Percentiles rank a stretch among this genome's conserved stretches.
phyloP scores from a whole-genome alignment of 2,329 filamentous ascomycete genomes.

The Periconia macrospinosa region DNA sequence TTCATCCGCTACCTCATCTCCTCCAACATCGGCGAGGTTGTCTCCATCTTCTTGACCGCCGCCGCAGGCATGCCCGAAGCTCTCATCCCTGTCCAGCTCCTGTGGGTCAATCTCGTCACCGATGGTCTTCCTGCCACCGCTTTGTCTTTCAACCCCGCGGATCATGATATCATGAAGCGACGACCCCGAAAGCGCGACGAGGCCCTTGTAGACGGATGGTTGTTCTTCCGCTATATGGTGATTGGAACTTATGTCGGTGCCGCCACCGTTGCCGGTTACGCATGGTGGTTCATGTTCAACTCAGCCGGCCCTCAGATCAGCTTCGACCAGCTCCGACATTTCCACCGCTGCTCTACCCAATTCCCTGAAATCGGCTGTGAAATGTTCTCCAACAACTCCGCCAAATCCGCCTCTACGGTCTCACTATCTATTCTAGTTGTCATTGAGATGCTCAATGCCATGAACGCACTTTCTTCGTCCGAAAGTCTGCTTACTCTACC shows the following conservation, averaged over 20 bases:
- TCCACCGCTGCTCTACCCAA: slow-evolving; percentile 85
- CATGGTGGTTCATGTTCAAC: slow-evolving; percentile 99
- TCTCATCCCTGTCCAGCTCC: slow-evolving; percentile 91
- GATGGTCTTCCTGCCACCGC: slow-evolving; percentile 96
- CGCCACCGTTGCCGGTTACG: slow-evolving; percentile 94
- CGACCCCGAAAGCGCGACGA: slow-evolving; percentile 91
- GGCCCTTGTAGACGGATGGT: slow-evolving; percentile 87
- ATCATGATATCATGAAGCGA: slow-evolving; percentile 96
- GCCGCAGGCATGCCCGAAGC: slow-evolving; percentile 97
- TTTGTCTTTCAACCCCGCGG: slow-evolving; percentile 96
- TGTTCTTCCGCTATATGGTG: slow-evolving; percentile 96
- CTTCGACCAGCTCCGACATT: slow-evolving; percentile 86
- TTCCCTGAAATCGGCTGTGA: slow-evolving; percentile 89
- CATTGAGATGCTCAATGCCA: slow-evolving; percentile 99
- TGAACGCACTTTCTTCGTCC: slow-evolving; percentile 95
- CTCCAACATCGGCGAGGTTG: slow-evolving; percentile 98
- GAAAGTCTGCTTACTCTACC: slow-evolving; percentile 92
- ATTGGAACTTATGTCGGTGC: slow-evolving; percentile 94
- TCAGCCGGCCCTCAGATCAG: slow-evolving; percentile 84
- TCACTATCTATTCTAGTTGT: slow-evolving; percentile 90
- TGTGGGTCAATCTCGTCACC: slow-evolving; percentile 98
- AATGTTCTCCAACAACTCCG: slow-evolving; percentile 86
- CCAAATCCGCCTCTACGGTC: slow-evolving; percentile 88
- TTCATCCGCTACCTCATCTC: slow-evolving; percentile 99
- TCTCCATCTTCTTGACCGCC: slow-evolving; percentile 97